Evolutionary conservation across 2,329 filamentous ascomycete genomes (phyloP).

Genomic region (Dichotomopilus funicola): DNA sequence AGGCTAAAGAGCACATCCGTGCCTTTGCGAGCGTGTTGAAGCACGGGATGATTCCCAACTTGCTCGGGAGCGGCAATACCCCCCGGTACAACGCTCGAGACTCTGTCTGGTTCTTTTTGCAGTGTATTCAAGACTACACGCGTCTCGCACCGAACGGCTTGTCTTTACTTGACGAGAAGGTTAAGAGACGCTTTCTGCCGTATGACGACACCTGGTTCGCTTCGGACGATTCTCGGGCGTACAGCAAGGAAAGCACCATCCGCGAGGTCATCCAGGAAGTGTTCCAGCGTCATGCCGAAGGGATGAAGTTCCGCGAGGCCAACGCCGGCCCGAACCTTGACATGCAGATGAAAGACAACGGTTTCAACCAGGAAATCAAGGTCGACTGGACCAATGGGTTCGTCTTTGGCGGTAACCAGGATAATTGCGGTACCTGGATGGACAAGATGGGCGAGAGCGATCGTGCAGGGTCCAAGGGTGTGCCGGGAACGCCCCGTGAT

Average conservation of each 20-base stretch:
- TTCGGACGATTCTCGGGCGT: conserved; percentile 72
- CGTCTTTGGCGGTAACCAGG: conserved; percentile 88
- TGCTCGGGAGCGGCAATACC: conserved; percentile 75
- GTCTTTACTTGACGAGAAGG: conserved; percentile 65
- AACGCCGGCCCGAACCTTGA: conserved; percentile 87
- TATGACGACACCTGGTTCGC: conserved; percentile 96
- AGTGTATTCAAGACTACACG: conserved; percentile 90
- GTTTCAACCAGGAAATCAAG: conserved; percentile 85
- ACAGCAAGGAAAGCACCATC: conserved; percentile 75
- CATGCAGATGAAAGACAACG: conserved; percentile 84
- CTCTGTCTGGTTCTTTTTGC: conserved; percentile 96
- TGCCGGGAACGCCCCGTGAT: conserved; percentile 94
- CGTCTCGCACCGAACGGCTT: conserved; percentile 72
- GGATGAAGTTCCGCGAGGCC: conserved; percentile 87
- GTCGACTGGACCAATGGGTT: conserved; percentile 90
- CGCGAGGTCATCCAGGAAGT: conserved; percentile 90
- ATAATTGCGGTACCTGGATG: conserved; percentile 98
- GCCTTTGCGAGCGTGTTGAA: conserved; percentile 95
- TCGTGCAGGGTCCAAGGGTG: conserved; percentile 81
- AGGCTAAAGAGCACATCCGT: conserved; percentile 88
- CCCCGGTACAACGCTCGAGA: conserved; percentile 95
- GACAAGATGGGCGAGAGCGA: conserved; percentile 99
- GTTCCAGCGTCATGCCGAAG: conserved; percentile 81
- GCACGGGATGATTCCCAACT: conserved; percentile 96
- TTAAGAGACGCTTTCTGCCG: conserved; percentile 80